phyloP scores from a whole-genome alignment of 2,329 filamentous ascomycete species.

The Paradendryphiella salina region DNA sequence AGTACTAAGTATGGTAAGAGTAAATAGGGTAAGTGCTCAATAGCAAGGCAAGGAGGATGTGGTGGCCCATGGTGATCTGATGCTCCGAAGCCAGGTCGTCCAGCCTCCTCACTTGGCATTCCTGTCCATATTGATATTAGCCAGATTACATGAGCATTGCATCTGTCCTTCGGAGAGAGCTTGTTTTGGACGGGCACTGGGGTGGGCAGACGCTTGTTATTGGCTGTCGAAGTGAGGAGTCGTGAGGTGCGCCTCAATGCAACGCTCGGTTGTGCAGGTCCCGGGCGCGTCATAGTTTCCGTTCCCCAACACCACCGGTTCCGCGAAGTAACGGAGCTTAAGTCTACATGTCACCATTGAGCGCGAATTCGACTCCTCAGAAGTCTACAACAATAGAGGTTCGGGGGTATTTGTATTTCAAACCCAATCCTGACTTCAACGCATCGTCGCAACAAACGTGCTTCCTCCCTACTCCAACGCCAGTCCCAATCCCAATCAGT shows the following conservation, averaged over 20 bases:
- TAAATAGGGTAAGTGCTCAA: conserved; percentile 1
- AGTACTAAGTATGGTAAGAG: neutral
- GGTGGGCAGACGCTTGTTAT: conserved; percentile 31
- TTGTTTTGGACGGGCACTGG: conserved; percentile 28
- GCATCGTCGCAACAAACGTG: neutral
- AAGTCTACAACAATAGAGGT: neutral
- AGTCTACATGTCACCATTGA: neutral
- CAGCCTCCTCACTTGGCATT: conserved; percentile 40
- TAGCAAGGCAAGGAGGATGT: conserved; percentile 6
- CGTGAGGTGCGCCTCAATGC: conserved; percentile 23
- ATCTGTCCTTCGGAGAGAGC: conserved; percentile 34
- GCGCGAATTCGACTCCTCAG: neutral
- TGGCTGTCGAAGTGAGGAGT: conserved; percentile 35
- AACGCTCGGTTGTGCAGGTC: conserved; percentile 19
- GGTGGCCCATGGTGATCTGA: conserved; percentile 1
- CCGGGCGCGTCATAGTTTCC: conserved; percentile 23
- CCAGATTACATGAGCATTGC: conserved; percentile 39
- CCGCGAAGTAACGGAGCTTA: neutral
- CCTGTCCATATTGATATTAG: conserved; percentile 40
- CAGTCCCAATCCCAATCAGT: neutral
- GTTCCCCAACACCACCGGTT: conserved; percentile 8
- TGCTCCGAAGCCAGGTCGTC: conserved; percentile 12
- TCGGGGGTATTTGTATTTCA: neutral
- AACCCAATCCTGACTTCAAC: neutral
- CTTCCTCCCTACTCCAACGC: neutral